Evolutionary conservation across 164 flowering plant species (phyloP), one percentile per base, ranked within the genome.

Genomic region (Chimonanthus praecox): DNA sequence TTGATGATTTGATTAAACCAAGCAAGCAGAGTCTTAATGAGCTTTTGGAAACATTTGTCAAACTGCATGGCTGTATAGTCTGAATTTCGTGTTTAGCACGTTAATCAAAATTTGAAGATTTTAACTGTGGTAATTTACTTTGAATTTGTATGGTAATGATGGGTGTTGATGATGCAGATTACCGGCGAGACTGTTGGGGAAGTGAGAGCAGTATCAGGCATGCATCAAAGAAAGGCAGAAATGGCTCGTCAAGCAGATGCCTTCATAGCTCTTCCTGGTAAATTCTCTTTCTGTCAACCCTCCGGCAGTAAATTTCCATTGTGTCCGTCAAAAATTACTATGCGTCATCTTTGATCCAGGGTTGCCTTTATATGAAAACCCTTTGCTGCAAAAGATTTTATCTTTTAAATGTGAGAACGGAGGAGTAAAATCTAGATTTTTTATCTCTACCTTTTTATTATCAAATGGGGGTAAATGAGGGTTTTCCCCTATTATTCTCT

Each of bases 201-300:
- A 82, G 90, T 90, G 21, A 85, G 84, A 79, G 81, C 94, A n/a
- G 97, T 94, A 3, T 89, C 97, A 49, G 87, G 85, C 78, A 94
- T 94, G 97, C 98, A 94, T 67, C 88, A 92, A 72, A 86, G 98
- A 74, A 94, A 94, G 75, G 98, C 98, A 10, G 98, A 92, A 74
- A 94, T 92, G 98, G 89, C 94, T 3, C 87, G 97, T 33, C 95
- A 85, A 81, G 98, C 98, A 0, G 97, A 94, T 81, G 98, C 97
- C 47, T 94, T 94, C 80, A 91, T 94, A 67, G 98, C 98, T 60
- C 87, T 94, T 15, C 97, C 97, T 49, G 98, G 98, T 94, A 83
- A 72, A 70, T 66, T 6, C 33, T 18, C 64, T 18, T 7, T 18
- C 20, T 18, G 7, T 4, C 6, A 7, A 2, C 8, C 8, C 15